Conservation (phyloP, 371 early-diverging fungal genomes). For the Mucor circinelloides region DNA sequence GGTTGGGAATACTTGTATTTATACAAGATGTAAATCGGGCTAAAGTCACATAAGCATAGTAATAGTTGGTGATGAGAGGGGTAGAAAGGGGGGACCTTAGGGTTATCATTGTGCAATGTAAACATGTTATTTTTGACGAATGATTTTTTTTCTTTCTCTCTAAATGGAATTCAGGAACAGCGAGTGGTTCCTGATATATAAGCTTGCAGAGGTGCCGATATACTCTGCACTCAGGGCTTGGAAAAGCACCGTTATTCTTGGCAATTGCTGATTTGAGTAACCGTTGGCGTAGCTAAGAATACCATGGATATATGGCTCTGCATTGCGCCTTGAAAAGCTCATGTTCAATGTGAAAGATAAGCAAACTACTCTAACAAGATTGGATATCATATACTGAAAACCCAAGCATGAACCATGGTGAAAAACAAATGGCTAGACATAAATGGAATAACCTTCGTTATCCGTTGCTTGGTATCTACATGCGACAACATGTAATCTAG, state of each 20-base stretch:
- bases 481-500: background rate
- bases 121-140: background rate
- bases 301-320: background rate
- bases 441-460: background rate
- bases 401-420: background rate
- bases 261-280: background rate
- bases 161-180: background rate
- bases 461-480: background rate
- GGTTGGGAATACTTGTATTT: background rate
- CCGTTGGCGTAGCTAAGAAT: background rate
- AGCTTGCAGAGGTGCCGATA: background rate
- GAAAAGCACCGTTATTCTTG: background rate
- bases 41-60: conserved; percentile 1
- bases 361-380: background rate
- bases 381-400: background rate
- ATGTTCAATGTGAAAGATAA: background rate
- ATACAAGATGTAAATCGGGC: background rate
- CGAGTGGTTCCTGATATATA: background rate
- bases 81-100: background rate
- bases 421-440: background rate
- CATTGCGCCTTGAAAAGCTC: background rate
- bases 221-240: background rate
- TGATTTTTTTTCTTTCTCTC: background rate
- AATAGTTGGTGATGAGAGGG: background rate
- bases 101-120: background rate